Conservation (phyloP, 495 filamentous ascomycete species). For the Aspergillus nanangensis region DNA sequence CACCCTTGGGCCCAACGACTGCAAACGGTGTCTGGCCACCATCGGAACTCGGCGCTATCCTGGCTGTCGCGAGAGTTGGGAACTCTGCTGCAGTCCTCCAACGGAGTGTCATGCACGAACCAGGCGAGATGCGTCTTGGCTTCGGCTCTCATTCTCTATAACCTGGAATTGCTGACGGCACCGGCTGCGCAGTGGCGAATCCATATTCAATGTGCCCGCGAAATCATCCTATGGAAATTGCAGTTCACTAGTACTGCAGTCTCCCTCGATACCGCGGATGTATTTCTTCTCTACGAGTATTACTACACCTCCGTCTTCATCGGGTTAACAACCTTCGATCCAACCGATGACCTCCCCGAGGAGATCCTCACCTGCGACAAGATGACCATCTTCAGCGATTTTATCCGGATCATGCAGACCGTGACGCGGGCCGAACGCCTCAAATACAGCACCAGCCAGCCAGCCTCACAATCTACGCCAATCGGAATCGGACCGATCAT, state of each 20-base stretch:
- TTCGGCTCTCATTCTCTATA: slow-evolving; percentile 17
- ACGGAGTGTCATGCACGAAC: neutral
- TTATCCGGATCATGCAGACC: slow-evolving; percentile 15
- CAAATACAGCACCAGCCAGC: slow-evolving; percentile 1
- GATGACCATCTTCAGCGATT: slow-evolving; percentile 21
- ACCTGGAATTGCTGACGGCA: slow-evolving; percentile 16
- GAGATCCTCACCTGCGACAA: slow-evolving; percentile 7
- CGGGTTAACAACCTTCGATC: slow-evolving; percentile 17
- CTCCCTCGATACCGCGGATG: slow-evolving; percentile 6
- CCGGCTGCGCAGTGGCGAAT: slow-evolving; percentile 15
- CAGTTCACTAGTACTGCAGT: slow-evolving; percentile 2
- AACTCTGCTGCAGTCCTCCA: neutral
- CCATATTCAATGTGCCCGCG: slow-evolving; percentile 17
- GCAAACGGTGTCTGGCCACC: neutral
- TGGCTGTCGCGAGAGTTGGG: neutral
- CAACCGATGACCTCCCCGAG: neutral
- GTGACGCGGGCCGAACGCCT: slow-evolving; percentile 16
- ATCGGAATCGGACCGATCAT: slow-evolving; percentile 8
- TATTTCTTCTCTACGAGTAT: slow-evolving; percentile 21
- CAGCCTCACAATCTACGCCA: neutral
- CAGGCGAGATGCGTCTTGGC: slow-evolving; percentile 10
- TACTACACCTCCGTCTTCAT: slow-evolving; percentile 20
- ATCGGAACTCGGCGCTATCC: neutral
- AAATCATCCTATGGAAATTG: slow-evolving; percentile 14
- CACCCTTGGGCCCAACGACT: neutral